Evolutionary conservation across 805 yeast species (phyloP).

Genomic region (Starmerella vitae): DNA sequence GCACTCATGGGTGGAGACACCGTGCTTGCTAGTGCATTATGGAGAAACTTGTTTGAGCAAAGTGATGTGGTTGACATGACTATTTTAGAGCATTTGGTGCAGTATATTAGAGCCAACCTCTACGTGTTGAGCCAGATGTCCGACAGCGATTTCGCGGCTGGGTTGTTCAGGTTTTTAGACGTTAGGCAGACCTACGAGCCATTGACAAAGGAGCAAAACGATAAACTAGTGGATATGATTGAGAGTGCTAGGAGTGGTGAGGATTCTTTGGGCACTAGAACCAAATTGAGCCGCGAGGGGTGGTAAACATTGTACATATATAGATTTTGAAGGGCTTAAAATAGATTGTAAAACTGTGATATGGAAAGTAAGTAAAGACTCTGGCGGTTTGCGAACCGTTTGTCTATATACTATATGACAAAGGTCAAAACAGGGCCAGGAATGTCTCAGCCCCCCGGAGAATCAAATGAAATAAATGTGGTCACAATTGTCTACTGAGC

Average conservation of each 20-base stretch:
- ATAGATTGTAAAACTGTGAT: too few species aligned
- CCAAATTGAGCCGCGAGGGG: constrained; percentile 20
- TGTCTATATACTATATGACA: too few species aligned
- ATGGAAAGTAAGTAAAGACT: too few species aligned
- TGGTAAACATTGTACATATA: constrained; percentile 10
- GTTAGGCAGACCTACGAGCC: constrained; percentile 69
- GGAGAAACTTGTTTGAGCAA: constrained; percentile 81
- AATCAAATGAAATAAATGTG: constrained; percentile 11
- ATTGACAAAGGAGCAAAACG: constrained; percentile 48
- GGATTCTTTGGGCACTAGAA: constrained; percentile 15
- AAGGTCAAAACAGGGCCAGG: too few species aligned
- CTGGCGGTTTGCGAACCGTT: too few species aligned
- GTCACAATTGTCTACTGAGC: constrained; percentile 12
- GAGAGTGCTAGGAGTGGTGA: constrained; percentile 22
- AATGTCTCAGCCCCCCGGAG: too few species aligned
- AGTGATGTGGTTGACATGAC: constrained; percentile 66
- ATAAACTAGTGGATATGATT: constrained; percentile 19
- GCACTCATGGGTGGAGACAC: constrained; percentile 66
- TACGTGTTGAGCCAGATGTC: constrained; percentile 75
- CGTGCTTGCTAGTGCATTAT: constrained; percentile 32
- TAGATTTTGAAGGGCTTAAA: not conserved
- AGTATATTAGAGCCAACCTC: constrained; percentile 77
- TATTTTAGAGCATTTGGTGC: constrained; percentile 77
- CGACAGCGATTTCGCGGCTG: constrained; percentile 88
- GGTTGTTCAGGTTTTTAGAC: constrained; percentile 70